Evolutionary conservation across 495 filamentous ascomycete species (phyloP), one percentile per base, ranked within the genome.

Genomic region (Cenococcum geophilum): DNA sequence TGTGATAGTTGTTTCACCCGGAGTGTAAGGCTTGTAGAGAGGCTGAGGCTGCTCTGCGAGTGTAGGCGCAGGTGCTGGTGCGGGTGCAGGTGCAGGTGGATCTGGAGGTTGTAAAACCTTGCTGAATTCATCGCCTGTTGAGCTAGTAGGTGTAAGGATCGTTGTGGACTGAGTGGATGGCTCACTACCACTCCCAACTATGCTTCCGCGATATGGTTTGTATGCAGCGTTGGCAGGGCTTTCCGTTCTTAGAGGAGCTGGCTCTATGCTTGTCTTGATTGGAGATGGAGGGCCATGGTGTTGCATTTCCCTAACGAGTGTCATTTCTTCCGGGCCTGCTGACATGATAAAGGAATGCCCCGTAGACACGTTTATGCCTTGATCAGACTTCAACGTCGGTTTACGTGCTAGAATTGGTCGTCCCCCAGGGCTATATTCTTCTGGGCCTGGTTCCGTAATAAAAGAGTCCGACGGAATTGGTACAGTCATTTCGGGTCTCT

Each of bases 361-460:
- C 18, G 55, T 34, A 1, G 51, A 37, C 3, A 50, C 54, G 49
- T 52, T 32, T 45, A 45, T 45, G 25, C 42, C 45, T 27, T 63
- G 60, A 5, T 57, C 50, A 1, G 64, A 60, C 37, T 42, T 51
- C 14, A 67, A 14, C 18, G 60, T 60, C 14, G 64, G 57, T 40
- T 59, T 48, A 8, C 47, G 35, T 55, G 47, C 47, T 16, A 63
- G 16, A 12, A 68, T 58, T 0, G 68, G 68, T 34, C 68, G 40
- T 25, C 68, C 68, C 11, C 68, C 68, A n/a, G 68, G 68, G 34
- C 68, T 70, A 27, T 67, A 70, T 21, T 62, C 21, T 18, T 21
- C 23, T 20, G 51, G 43, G 21, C 53, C 54, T 21, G 49, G 21
- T 16, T 68, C 61, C 20, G 35, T 32, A 16, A 45, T 11, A 27